Percentiles rank a stretch among this genome's conserved stretches.
These are phyloP conservation scores for Sclerospora graminicola DNA, from an alignment of 352 stramenopile genomes.

Conservation along the genomic window DNA sequence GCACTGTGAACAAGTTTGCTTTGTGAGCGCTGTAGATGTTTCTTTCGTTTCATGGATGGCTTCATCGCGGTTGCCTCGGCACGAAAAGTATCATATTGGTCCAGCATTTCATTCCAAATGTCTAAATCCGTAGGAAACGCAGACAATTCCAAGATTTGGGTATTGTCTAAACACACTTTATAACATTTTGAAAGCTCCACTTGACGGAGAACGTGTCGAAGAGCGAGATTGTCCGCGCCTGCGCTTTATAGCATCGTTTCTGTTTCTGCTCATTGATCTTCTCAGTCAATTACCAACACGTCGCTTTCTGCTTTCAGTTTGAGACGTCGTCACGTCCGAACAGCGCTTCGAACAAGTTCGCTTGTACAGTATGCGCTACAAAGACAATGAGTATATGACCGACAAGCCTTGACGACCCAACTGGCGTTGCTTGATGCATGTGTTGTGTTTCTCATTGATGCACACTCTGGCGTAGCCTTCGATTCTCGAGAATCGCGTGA, in stretches of 20 bases:
- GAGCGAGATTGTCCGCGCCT: slow-evolving; percentile 9
- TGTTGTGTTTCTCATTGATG: slow-evolving; percentile 73
- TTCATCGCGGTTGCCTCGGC: slow-evolving; percentile 3
- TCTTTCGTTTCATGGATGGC: slow-evolving; percentile 4
- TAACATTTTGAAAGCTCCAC: slow-evolving; percentile 10
- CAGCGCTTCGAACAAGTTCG: too few species aligned
- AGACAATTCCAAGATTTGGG: slow-evolving; percentile 19
- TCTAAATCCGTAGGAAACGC: slow-evolving; percentile 83
- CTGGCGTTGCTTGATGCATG: slow-evolving; percentile 54
- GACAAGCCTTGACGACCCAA: slow-evolving; percentile 43
- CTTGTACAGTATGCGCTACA: slow-evolving; percentile 33
- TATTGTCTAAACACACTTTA: slow-evolving; percentile 40
- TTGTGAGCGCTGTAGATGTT: slow-evolving; percentile 29
- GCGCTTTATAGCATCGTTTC: slow-evolving; percentile 46
- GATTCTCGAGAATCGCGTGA: slow-evolving; percentile 39
- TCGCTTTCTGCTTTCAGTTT: too few species aligned
- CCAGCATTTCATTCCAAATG: slow-evolving; percentile 72
- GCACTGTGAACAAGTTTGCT: too few species aligned
- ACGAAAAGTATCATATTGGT: slow-evolving; percentile 2
- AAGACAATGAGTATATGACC: slow-evolving; percentile 24
- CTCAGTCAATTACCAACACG: too few species aligned
- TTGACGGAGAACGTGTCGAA: slow-evolving; percentile 20
- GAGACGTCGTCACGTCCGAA: slow-evolving; percentile 46
- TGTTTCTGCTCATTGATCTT: too few species aligned
- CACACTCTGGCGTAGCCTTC: slow-evolving; percentile 68